A percentile compares a stretch with the other conserved stretches of the same genome.
phyloP scores from a whole-genome alignment of 2,329 filamentous ascomycete species.

The Graphilbum sp. region DNA sequence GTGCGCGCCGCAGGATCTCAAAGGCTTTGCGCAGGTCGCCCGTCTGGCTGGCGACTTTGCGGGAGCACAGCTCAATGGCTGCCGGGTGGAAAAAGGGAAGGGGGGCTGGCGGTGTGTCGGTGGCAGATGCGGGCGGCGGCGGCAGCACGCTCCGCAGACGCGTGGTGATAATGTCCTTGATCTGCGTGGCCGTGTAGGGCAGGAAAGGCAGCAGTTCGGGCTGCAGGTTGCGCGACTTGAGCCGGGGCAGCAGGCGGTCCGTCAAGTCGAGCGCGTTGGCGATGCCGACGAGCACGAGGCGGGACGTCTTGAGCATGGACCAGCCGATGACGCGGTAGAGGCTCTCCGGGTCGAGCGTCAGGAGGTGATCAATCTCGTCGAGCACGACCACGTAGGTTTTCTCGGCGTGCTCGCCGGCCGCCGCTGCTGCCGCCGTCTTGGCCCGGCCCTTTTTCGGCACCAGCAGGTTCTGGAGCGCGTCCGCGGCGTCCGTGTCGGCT shows the following conservation, averaged over 20 bases:
- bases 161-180: slow-evolving; percentile 71
- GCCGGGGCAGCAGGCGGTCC: slow-evolving; percentile 79
- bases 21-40: slow-evolving; percentile 92
- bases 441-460: slow-evolving; percentile 32
- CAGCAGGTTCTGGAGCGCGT: slow-evolving; percentile 55
- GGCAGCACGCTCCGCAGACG: slow-evolving; percentile 64
- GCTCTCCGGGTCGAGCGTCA: slow-evolving; percentile 76
- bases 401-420: slow-evolving; percentile 19
- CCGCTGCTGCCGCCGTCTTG: background rate
- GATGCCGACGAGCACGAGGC: slow-evolving; percentile 74
- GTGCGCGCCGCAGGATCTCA: slow-evolving; percentile 76
- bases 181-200: slow-evolving; percentile 76
- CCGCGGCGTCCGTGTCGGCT: slow-evolving; percentile 49
- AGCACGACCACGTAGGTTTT: slow-evolving; percentile 75
- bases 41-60: slow-evolving; percentile 87
- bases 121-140: slow-evolving; percentile 25
- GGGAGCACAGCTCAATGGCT: slow-evolving; percentile 83
- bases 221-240: slow-evolving; percentile 85
- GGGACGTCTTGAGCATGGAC: slow-evolving; percentile 69
- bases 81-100: slow-evolving; percentile 85
- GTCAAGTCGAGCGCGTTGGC: slow-evolving; percentile 93
- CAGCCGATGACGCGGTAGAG: slow-evolving; percentile 94
- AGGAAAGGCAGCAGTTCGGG: slow-evolving; percentile 81
- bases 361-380: slow-evolving; percentile 88
- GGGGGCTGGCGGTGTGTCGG: background rate